Base-by-base conservation (phyloP, 371 early-diverging fungal species). In the Mucor circinelloides region DNA sequence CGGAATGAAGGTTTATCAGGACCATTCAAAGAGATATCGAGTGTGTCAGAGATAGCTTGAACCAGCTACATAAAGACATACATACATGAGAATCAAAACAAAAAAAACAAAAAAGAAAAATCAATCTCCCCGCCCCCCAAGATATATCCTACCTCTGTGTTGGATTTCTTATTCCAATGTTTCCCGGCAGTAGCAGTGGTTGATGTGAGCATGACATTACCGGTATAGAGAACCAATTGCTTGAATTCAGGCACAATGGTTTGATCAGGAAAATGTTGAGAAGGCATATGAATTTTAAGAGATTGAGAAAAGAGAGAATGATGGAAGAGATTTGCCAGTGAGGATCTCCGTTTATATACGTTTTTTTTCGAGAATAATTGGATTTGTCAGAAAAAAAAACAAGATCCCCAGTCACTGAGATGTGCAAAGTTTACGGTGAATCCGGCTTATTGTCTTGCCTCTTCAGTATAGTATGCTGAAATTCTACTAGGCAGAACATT, bases 171-270 rank as follows among this genome's bases (percentile, higher is more conserved):
- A 34, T 69, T 63, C 40, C 70, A 75, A 56, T 10, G 66, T 60
- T 62, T 80, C 68, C 44, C 61, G 55, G 63, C 67, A 3, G 80
- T 77, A 13, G 80, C 76, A 12, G 83, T 78, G 1, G 81, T 83
- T 9, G 83, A 76, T 6, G 81, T 83, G 27, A 76, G 78, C 80
- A 87, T 83, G 6, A 82, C 81, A 67, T 87, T 87, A 13, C 84
- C 87, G 6, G 87, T 85, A 67, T 77, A 85, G 3, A 87, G 64
- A 1, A 79, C 78, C 34, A 87, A 25, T 17, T 79, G 75, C 7
- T 80, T 67, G 55, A 84, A 83, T 0, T 66, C 59, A 36, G 79
- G 82, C 27, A 79, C 58, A 55, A 60, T 62, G 36, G 70, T 36
- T 10, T 63, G 46, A 19, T 66, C 21, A 23, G 74, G 67, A 38